Percentiles rank a stretch among this genome's conserved stretches.
phyloP scores from a whole-genome alignment of 1,284 basidiomycete genomes.

The Trametes hirsuta region DNA sequence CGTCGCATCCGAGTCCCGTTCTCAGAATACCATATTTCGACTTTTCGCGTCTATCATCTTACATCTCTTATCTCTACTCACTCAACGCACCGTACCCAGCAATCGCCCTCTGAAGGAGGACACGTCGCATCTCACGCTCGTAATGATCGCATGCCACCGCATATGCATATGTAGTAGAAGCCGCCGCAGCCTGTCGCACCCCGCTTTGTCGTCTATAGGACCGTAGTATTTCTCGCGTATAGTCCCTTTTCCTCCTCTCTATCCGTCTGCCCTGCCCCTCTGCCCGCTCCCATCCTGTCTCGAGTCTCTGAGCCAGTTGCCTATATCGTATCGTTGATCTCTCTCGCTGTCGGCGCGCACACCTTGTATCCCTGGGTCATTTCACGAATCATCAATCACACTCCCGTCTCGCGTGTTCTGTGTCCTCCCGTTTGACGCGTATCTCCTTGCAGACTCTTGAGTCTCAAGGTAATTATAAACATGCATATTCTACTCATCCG shows the following conservation, averaged over 20 bases:
- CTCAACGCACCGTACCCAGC: slow-evolving; percentile 25
- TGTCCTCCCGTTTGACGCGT: too few relatives aligned
- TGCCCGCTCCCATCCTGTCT: background rate
- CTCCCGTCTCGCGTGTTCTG: slow-evolving; percentile 4
- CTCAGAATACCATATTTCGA: slow-evolving; percentile 13
- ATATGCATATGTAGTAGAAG: slow-evolving; percentile 29
- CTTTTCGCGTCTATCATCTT: slow-evolving; percentile 12
- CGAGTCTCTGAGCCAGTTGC: slow-evolving; percentile 13
- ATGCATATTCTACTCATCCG: too few relatives aligned
- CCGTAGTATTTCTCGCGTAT: slow-evolving; percentile 18
- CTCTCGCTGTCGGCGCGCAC: slow-evolving; percentile 27
- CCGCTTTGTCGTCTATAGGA: slow-evolving; percentile 23
- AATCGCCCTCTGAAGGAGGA: slow-evolving; percentile 29
- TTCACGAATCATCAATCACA: slow-evolving; percentile 17
- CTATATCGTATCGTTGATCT: slow-evolving; percentile 29
- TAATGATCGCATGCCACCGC: slow-evolving; percentile 27
- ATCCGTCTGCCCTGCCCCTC: background rate
- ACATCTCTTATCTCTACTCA: slow-evolving; percentile 25
- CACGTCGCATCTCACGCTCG: slow-evolving; percentile 26
- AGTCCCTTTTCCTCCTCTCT: slow-evolving; percentile 2
- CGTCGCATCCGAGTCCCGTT: background rate
- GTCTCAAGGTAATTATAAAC: too few relatives aligned
- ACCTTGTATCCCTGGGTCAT: slow-evolving; percentile 28
- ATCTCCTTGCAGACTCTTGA: too few relatives aligned
- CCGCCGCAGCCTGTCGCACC: slow-evolving; percentile 22